phyloP scores from a whole-genome alignment of 352 stramenopile genomes.

The Pythium apleroticum region DNA sequence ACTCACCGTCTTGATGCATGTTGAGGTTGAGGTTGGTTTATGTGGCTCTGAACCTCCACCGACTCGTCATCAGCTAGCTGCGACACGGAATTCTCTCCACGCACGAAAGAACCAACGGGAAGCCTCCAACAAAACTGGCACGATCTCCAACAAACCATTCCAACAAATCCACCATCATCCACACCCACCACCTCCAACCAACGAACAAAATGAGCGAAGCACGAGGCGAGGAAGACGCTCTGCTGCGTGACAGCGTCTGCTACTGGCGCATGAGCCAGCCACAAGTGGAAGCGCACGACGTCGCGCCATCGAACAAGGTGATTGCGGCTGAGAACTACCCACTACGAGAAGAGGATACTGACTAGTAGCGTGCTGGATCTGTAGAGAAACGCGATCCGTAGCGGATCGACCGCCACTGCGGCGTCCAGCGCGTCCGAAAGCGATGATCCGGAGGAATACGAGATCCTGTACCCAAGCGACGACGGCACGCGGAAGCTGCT shows the following conservation, averaged over 20 bases:
- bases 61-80: not conserved
- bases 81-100: conserved; percentile 2
- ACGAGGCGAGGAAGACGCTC: not conserved
- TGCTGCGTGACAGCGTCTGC: conserved; percentile 21
- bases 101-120: not conserved
- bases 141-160: not conserved
- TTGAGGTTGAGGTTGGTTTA: conserved; percentile 12
- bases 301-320: conserved; percentile 2
- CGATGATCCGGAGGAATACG: conserved; percentile 45
- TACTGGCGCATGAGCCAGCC: conserved; percentile 30
- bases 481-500: conserved; percentile 47
- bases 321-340: not conserved
- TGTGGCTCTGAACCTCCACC: not conserved
- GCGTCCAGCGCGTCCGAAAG: conserved; percentile 25
- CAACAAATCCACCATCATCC: not conserved
- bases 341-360: not conserved
- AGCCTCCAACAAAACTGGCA: conserved; percentile 1
- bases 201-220: not conserved
- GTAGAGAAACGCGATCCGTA: not conserved
- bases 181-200: not conserved
- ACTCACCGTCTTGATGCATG: conserved; percentile 9
- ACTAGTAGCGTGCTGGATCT: not conserved
- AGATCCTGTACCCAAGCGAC: conserved; percentile 54
- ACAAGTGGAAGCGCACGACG: conserved; percentile 6
- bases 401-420: not conserved